Conservation (phyloP, 129 eudicot species). For the Artemisia tridentata region DNA sequence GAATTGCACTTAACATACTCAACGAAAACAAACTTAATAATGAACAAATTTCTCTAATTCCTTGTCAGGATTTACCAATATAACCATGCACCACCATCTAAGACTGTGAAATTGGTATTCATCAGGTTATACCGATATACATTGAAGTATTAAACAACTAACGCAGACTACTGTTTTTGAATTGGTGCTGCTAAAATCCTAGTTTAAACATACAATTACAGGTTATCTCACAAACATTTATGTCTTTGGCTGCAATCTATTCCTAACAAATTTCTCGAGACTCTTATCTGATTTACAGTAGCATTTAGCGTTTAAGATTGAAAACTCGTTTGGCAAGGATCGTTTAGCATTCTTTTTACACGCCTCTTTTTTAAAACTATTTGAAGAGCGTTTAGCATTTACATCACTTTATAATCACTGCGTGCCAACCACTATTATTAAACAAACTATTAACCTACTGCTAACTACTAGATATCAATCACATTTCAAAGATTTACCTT, state of each 20-base stretch:
- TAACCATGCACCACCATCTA: neutral
- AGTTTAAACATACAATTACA: neutral
- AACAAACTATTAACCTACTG: neutral
- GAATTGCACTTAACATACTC: neutral
- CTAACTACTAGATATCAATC: constrained; percentile 4
- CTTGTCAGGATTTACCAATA: neutral
- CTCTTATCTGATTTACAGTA: no score
- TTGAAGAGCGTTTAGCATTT: no score
- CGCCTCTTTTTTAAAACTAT: no score
- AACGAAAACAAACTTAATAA: neutral
- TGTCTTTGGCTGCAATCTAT: neutral
- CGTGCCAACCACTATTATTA: no score
- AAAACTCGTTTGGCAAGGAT: neutral
- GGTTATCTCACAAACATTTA: constrained; percentile 5
- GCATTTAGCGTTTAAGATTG: neutral
- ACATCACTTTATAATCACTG: no score
- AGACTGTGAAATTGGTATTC: neutral
- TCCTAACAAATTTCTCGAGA: neutral
- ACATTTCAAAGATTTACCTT: constrained; percentile 20
- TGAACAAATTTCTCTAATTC: constrained; percentile 4
- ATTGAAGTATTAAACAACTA: no score
- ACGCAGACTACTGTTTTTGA: neutral
- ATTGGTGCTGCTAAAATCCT: neutral
- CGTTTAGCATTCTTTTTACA: neutral
- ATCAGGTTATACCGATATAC: no score